Conservation (phyloP, 2,329 filamentous ascomycete species). For the Fusarium marasasianum region DNA sequence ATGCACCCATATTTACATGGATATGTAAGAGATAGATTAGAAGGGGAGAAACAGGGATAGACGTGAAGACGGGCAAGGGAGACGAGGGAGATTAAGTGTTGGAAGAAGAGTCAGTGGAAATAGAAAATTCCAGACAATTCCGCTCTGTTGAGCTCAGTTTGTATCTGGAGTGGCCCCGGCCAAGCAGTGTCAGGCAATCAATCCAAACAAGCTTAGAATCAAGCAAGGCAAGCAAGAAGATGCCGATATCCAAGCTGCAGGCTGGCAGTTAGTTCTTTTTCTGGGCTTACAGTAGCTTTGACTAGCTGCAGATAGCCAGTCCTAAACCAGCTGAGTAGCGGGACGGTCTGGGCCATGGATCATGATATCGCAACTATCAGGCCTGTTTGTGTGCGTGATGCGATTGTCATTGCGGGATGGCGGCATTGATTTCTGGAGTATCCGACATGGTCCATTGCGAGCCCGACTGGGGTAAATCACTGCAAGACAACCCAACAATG, state of each 20-base stretch:
- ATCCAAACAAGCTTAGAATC: constrained; percentile 16
- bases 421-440: constrained; percentile 21
- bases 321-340: constrained; percentile 33
- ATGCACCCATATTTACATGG: constrained; percentile 11
- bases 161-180: neutral
- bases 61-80: constrained; percentile 13
- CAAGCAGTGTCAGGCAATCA: constrained; percentile 29
- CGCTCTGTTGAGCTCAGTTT: constrained; percentile 1
- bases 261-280: neutral
- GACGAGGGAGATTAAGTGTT: constrained; percentile 4
- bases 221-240: constrained; percentile 18
- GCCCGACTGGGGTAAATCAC: constrained; percentile 14
- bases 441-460: neutral
- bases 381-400: constrained; percentile 18
- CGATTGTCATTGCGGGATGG: constrained; percentile 26
- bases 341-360: constrained; percentile 21
- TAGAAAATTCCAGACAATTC: constrained; percentile 28
- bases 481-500: constrained; percentile 9
- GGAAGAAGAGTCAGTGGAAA: constrained; percentile 26
- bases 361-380: constrained; percentile 12
- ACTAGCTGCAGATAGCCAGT: constrained; percentile 17
- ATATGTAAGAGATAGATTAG: constrained; percentile 24
- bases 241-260: constrained; percentile 17
- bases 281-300: constrained; percentile 15
- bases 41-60: constrained; percentile 4